Evolutionary conservation across 306 rosid species (phyloP).

Genomic region (Canavalia ensiformis): DNA sequence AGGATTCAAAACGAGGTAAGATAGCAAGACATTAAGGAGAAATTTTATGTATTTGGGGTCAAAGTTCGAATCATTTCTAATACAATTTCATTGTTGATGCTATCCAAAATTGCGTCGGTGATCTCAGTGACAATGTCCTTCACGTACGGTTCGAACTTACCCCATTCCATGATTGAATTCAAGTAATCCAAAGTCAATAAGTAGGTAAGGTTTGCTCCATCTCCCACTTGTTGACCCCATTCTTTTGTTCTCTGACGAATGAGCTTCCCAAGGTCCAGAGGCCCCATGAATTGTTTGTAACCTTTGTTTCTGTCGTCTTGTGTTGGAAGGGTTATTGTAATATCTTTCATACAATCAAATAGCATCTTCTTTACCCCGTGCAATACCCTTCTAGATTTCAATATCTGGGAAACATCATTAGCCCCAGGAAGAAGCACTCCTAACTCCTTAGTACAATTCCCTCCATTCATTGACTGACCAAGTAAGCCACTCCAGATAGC

Average conservation of each 20-base stretch:
- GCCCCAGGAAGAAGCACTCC: slow-evolving; percentile 44
- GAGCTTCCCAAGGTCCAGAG: slow-evolving; percentile 59
- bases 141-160: slow-evolving; percentile 44
- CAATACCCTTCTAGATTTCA: slow-evolving; percentile 62
- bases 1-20: not conserved
- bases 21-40: not conserved
- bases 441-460: slow-evolving; percentile 41
- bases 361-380: slow-evolving; percentile 67
- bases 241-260: slow-evolving; percentile 51
- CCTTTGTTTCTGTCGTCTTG: slow-evolving; percentile 38
- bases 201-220: slow-evolving; percentile 40
- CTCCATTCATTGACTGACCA: slow-evolving; percentile 48
- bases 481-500: slow-evolving; percentile 57
- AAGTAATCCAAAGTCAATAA: slow-evolving; percentile 54
- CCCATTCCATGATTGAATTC: slow-evolving; percentile 65
- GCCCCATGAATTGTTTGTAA: slow-evolving; percentile 50
- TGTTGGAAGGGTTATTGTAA: slow-evolving; percentile 51
- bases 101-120: slow-evolving; percentile 66
- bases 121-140: slow-evolving; percentile 59
- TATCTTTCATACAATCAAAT: slow-evolving; percentile 70
- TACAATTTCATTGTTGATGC: slow-evolving; percentile 58
- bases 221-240: slow-evolving; percentile 51
- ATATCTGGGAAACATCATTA: slow-evolving; percentile 45
- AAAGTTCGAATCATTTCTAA: slow-evolving; percentile 46
- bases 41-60: not conserved